Percentiles rank a stretch among this genome's conserved stretches.
Conservation (phyloP, 768 basidiomycete genomes). For the Gymnopilus junonius region DNA sequence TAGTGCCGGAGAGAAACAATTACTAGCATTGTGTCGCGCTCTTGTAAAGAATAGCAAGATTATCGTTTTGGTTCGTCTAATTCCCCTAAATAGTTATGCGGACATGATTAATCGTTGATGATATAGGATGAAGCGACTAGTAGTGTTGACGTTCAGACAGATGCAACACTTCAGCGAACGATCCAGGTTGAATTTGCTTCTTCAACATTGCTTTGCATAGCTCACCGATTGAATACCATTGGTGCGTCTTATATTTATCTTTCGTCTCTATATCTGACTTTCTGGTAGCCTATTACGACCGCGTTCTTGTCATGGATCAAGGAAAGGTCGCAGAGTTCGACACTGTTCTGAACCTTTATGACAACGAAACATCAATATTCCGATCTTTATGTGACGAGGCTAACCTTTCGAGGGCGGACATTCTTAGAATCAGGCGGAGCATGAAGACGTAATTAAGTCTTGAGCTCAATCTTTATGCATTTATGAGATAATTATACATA, state of each 20-base stretch:
- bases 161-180: constrained; percentile 62
- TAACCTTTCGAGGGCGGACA: constrained; percentile 57
- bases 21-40: constrained; percentile 64
- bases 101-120: neutral
- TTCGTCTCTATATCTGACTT: neutral
- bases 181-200: constrained; percentile 64
- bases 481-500: neutral
- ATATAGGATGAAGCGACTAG: constrained; percentile 69
- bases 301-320: constrained; percentile 75
- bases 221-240: constrained; percentile 63
- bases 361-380: constrained; percentile 68
- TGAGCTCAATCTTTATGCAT: neutral
- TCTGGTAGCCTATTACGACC: constrained; percentile 61
- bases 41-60: constrained; percentile 63
- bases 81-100: neutral
- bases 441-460: constrained; percentile 17
- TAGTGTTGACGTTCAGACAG: constrained; percentile 66
- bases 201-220: constrained; percentile 60
- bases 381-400: constrained; percentile 72
- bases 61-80: constrained; percentile 53
- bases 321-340: constrained; percentile 76
- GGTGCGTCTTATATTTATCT: constrained; percentile 31
- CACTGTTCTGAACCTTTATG: constrained; percentile 69
- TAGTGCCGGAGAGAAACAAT: constrained; percentile 68
- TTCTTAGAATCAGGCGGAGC: constrained; percentile 54